phyloP scores from a whole-genome alignment of 441 rosid species.

The Hypseocharis bilobata region DNA sequence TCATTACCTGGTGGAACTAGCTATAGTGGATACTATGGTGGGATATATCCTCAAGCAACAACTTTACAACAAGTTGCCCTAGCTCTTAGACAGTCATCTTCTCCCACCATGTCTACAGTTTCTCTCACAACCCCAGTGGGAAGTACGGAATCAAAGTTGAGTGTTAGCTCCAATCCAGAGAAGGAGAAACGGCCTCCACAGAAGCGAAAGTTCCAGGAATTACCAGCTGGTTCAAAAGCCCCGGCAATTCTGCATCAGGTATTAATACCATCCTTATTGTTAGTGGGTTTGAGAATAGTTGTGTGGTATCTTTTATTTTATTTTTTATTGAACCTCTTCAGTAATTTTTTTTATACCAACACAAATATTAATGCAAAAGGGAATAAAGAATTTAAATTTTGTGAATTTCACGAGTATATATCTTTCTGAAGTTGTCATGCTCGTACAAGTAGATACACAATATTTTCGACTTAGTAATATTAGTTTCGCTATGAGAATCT shows the following conservation, averaged over 20 bases:
- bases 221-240: slow-evolving; percentile 41
- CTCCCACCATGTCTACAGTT: slow-evolving; percentile 39
- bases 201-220: slow-evolving; percentile 83
- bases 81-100: slow-evolving; percentile 71
- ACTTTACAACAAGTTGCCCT: slow-evolving; percentile 90
- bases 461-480: no score
- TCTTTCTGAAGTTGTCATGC: not conserved
- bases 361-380: not conserved
- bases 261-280: slow-evolving; percentile 17
- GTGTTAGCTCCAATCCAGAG: slow-evolving; percentile 28
- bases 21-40: slow-evolving; percentile 68
- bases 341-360: no score
- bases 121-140: slow-evolving; percentile 33
- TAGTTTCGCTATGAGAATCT: no score
- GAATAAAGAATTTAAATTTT: not conserved
- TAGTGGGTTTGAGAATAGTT: slow-evolving; percentile 16
- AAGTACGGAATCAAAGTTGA: slow-evolving; percentile 29
- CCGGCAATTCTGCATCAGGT: slow-evolving; percentile 55
- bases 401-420: not conserved
- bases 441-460: not conserved
- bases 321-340: not conserved
- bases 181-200: slow-evolving; percentile 51
- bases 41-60: slow-evolving; percentile 89
- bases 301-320: not conserved
- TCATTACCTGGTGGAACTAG: slow-evolving; percentile 58